Conservation (phyloP, 1,139 yeast species). For the Yamadazyma epiphylla region DNA sequence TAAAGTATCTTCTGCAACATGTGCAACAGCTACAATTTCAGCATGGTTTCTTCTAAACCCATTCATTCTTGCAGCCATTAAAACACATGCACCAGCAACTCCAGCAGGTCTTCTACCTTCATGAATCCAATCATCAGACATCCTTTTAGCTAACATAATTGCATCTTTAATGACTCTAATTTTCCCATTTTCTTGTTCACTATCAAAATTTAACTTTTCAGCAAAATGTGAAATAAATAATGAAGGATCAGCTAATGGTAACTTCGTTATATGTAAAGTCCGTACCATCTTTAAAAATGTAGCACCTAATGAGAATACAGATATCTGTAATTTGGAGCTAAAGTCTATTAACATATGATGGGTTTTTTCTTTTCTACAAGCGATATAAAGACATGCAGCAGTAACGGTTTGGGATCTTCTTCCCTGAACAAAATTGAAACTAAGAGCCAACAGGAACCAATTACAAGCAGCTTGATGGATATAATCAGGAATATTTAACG, state of each 20-base stretch:
- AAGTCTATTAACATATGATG: conserved; percentile 96
- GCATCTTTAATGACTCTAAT: conserved; percentile 85
- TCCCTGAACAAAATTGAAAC: conserved; percentile 91
- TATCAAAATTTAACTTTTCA: conserved; percentile 65
- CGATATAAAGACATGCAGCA: conserved; percentile 90
- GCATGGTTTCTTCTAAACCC: conserved; percentile 87
- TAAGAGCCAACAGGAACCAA: conserved; percentile 84
- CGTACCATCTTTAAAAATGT: conserved; percentile 90
- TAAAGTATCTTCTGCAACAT: conserved; percentile 90
- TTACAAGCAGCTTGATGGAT: conserved; percentile 83
- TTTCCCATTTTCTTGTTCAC: conserved; percentile 48
- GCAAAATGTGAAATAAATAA: conserved; percentile 92
- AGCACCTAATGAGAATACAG: conserved; percentile 93
- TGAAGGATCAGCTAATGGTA: conserved; percentile 93
- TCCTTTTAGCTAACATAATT: conserved; percentile 76
- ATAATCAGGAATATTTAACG: conserved; percentile 76
- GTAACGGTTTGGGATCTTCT: conserved; percentile 90
- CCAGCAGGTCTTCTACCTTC: conserved; percentile 99
- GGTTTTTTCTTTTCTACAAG: conserved; percentile 87
- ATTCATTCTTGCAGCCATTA: conserved; percentile 95
- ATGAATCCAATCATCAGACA: conserved; percentile 93
- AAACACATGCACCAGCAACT: conserved; percentile 92
- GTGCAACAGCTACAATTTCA: conserved; percentile 93
- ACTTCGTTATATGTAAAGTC: conserved; percentile 63
- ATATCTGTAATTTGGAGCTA: conserved; percentile 81